Percentiles rank a stretch among this genome's conserved stretches.
Evolutionary conservation across 768 basidiomycete species (phyloP).

Genomic region (Tubosaeta sp.): DNA sequence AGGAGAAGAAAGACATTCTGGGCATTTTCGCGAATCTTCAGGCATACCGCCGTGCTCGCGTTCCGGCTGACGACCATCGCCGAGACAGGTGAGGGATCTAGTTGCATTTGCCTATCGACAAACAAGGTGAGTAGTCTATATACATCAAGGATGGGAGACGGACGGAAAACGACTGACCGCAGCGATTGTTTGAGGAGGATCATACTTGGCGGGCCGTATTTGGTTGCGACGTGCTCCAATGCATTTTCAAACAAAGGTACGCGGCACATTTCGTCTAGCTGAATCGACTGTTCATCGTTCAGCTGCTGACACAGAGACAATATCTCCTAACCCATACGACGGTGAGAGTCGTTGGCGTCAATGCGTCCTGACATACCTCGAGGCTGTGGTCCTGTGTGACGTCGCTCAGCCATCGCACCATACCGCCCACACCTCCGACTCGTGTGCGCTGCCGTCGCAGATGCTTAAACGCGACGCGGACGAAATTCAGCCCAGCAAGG

Average conservation of each 20-base stretch:
- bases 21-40: slow-evolving; percentile 29
- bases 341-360: slow-evolving; percentile 8
- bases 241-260: slow-evolving; percentile 45
- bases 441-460: slow-evolving; percentile 5
- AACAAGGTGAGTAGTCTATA: not conserved
- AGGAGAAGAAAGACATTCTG: slow-evolving; percentile 51
- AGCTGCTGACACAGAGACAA: slow-evolving; percentile 49
- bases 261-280: slow-evolving; percentile 45
- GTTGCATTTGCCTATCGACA: slow-evolving; percentile 24
- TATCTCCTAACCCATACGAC: slow-evolving; percentile 38
- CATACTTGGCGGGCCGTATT: slow-evolving; percentile 36
- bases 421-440: not conserved
- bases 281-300: slow-evolving; percentile 41
- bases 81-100: slow-evolving; percentile 13
- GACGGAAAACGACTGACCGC: slow-evolving; percentile 12
- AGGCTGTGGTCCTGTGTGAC: slow-evolving; percentile 14
- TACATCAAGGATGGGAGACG: not conserved
- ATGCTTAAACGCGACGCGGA: slow-evolving; percentile 40
- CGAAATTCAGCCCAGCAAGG: slow-evolving; percentile 61
- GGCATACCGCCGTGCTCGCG: slow-evolving; percentile 53
- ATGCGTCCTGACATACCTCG: slow-evolving; percentile 14
- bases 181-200: slow-evolving; percentile 31
- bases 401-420: slow-evolving; percentile 8
- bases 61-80: slow-evolving; percentile 56
- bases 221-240: slow-evolving; percentile 33